Evolutionary conservation across 2,329 filamentous ascomycete species (phyloP).

Genomic region (Endoconidiophora laricicola): DNA sequence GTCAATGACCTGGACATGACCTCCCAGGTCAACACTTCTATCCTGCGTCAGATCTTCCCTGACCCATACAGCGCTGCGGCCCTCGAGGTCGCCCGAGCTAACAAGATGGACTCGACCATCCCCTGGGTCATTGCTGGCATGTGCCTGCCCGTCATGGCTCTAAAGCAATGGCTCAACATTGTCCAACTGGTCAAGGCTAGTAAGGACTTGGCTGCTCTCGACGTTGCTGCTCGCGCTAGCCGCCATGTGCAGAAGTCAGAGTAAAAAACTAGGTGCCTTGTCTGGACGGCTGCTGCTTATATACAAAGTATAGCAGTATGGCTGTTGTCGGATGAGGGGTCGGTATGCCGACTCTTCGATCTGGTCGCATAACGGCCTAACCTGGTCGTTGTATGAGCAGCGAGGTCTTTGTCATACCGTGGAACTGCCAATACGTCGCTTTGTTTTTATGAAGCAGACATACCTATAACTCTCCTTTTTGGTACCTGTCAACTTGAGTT

Average conservation of each 20-base stretch:
- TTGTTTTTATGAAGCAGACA: too few relatives aligned
- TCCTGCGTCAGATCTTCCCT: slow-evolving; percentile 61
- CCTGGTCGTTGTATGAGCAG: too few relatives aligned
- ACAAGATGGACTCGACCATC: slow-evolving; percentile 66
- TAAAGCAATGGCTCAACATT: slow-evolving; percentile 89
- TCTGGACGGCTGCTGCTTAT: neutral
- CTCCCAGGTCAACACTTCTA: slow-evolving; percentile 50
- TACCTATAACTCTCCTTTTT: too few relatives aligned
- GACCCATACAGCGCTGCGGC: slow-evolving; percentile 86
- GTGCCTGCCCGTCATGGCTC: slow-evolving; percentile 71
- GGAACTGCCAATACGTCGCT: too few relatives aligned
- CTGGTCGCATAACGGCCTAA: too few relatives aligned
- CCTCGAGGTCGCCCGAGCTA: slow-evolving; percentile 79
- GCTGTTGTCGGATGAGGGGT: too few relatives aligned
- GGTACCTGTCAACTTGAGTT: too few relatives aligned
- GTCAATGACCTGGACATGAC: slow-evolving; percentile 39
- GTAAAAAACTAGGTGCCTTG: neutral
- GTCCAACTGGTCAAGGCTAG: slow-evolving; percentile 89
- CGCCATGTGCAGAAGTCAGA: slow-evolving; percentile 19
- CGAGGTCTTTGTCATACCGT: too few relatives aligned
- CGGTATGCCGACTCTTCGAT: too few relatives aligned
- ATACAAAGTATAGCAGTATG: too few relatives aligned
- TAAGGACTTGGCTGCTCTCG: slow-evolving; percentile 84
- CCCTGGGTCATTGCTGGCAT: slow-evolving; percentile 59
- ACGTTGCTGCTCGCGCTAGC: slow-evolving; percentile 44